Conservation (phyloP, 345 rosid species). For the Dimocarpus longan region DNA sequence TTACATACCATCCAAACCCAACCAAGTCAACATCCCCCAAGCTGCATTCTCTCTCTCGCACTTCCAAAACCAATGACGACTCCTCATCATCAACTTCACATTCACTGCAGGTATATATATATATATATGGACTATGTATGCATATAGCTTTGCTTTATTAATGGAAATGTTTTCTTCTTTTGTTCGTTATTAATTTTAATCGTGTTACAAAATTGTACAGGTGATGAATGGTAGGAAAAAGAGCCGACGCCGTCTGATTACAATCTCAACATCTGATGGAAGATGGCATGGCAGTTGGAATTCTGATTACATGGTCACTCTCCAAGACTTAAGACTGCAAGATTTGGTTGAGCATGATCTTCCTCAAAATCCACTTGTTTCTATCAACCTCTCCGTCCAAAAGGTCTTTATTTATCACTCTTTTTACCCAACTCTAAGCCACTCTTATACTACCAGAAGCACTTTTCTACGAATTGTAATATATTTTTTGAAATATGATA, state of each 20-base stretch:
- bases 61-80: no score
- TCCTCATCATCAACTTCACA: constrained; percentile 12
- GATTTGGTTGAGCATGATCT: constrained; percentile 60
- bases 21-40: no score
- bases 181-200: no score
- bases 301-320: constrained; percentile 57
- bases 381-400: constrained; percentile 55
- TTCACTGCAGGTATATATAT: constrained; percentile 8
- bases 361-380: constrained; percentile 40
- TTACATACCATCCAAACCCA: no score
- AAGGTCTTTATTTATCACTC: constrained; percentile 41
- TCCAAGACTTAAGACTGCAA: constrained; percentile 55
- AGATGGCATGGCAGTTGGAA: constrained; percentile 76
- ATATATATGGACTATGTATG: no score
- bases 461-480: no score
- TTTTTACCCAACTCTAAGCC: neutral
- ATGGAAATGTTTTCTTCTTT: no score
- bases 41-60: no score
- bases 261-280: constrained; percentile 64
- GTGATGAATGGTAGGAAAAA: neutral
- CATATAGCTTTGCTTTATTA: no score
- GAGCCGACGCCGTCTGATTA: constrained; percentile 48
- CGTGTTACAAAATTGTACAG: no score
- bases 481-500: no score
- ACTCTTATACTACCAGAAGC: no score